Conservation (phyloP, 2,329 filamentous ascomycete genomes). For the Exophiala dermatitidis region DNA sequence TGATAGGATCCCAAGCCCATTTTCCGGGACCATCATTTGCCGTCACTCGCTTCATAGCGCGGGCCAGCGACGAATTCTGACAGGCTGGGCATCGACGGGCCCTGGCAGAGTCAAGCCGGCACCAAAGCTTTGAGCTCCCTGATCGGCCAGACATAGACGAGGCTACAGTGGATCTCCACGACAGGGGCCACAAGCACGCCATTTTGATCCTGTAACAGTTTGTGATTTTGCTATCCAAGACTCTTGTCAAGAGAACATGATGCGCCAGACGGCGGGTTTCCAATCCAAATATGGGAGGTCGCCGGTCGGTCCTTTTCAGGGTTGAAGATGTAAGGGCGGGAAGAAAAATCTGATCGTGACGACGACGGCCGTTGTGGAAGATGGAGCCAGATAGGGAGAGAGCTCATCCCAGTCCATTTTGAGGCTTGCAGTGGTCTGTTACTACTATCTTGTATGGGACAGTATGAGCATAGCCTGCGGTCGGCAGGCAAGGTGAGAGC, state of each 20-base stretch:
- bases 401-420: neutral
- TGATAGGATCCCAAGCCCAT: neutral
- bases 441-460: too few relatives aligned
- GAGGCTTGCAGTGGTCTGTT: too few relatives aligned
- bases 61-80: neutral
- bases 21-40: too few relatives aligned
- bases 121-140: too few relatives aligned
- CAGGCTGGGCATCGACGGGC: neutral
- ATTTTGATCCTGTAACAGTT: slow-evolving; percentile 11
- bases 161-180: neutral
- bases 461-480: too few relatives aligned
- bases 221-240: neutral
- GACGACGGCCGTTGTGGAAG: neutral
- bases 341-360: neutral
- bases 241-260: too few relatives aligned
- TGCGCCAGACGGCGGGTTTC: too few relatives aligned
- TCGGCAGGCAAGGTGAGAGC: too few relatives aligned
- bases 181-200: slow-evolving; percentile 1
- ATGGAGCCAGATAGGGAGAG: neutral
- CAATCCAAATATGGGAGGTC: too few relatives aligned
- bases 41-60: neutral
- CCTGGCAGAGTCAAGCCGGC: neutral
- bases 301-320: too few relatives aligned
- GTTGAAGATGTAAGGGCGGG: neutral
- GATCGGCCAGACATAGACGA: neutral